These are phyloP conservation scores for Nitzschia sp. DNA, from an alignment of 108 stramenopile species.

Conservation along the genomic window DNA sequence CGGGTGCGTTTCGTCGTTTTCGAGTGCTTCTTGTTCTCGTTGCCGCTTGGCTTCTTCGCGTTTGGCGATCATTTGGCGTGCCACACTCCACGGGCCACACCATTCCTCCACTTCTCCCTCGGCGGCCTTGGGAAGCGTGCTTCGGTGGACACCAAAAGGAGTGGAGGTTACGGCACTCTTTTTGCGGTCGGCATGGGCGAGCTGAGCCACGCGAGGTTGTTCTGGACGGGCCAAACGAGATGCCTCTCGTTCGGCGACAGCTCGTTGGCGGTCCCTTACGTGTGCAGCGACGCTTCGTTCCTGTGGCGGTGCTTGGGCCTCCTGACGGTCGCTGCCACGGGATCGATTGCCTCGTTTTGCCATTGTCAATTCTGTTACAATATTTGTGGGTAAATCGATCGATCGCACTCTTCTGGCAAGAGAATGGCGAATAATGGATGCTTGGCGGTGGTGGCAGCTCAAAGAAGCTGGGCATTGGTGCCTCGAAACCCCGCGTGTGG, in stretches of 20 bases:
- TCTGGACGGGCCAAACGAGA: conserved; percentile 63
- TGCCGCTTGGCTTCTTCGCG: conserved; percentile 72
- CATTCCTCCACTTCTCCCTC: conserved; percentile 59
- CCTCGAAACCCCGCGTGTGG: no score
- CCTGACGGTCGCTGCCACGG: conserved; percentile 1
- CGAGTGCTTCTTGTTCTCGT: conserved; percentile 52
- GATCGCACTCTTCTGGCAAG: conserved; percentile 4
- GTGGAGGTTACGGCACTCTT: conserved; percentile 77
- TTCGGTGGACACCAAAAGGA: conserved; percentile 53
- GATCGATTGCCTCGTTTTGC: background rate
- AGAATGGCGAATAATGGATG: background rate
- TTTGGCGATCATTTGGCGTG: conserved; percentile 79
- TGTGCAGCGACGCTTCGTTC: conserved; percentile 28
- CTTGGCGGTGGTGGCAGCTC: no score
- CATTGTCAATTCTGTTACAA: background rate
- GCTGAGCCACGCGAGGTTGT: conserved; percentile 17
- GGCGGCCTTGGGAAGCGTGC: background rate
- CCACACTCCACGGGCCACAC: conserved; percentile 86
- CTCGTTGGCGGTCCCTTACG: conserved; percentile 72
- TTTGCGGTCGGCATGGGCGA: conserved; percentile 62
- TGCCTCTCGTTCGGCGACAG: conserved; percentile 84
- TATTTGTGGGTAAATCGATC: background rate
- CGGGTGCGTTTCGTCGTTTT: conserved; percentile 54
- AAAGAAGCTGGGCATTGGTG: no score
- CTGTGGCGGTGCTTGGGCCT: background rate